Conservation (phyloP, 1,284 basidiomycete species). For the Athelia sp. region DNA sequence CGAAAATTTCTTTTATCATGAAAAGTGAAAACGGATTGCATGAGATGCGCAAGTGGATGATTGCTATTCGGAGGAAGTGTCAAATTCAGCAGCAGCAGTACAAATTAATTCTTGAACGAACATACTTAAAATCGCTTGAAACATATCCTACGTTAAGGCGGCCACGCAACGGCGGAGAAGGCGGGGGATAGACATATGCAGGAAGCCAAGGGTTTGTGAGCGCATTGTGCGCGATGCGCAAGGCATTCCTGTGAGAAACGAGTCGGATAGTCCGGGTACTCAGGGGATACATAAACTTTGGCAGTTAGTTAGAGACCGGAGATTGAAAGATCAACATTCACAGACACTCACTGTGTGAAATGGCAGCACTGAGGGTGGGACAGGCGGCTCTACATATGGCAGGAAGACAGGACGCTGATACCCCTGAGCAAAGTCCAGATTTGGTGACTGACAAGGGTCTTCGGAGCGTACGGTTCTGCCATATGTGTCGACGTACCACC, state of each 20-base stretch:
- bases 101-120: too few species aligned
- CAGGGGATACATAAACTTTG: conserved; percentile 57
- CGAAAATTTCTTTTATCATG: conserved; percentile 44
- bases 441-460: conserved; percentile 6
- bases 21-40: conserved; percentile 55
- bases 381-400: conserved; percentile 32
- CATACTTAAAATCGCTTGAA: conserved; percentile 51
- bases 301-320: too few species aligned
- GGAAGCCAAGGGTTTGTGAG: conserved; percentile 48
- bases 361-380: conserved; percentile 49
- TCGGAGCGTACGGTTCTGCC: conserved; percentile 23
- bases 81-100: neutral
- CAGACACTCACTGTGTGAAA: conserved; percentile 37
- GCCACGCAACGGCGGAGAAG: conserved; percentile 42
- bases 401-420: conserved; percentile 17
- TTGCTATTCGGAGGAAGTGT: conserved; percentile 29
- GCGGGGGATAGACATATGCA: conserved; percentile 36
- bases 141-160: conserved; percentile 55
- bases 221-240: conserved; percentile 48
- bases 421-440: conserved; percentile 5
- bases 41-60: conserved; percentile 58
- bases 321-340: neutral
- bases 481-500: conserved; percentile 44
- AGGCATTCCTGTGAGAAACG: conserved; percentile 53
- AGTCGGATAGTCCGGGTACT: conserved; percentile 45